Base-by-base conservation (phyloP, 345 rosid genomes). In the Reutealis trisperma region DNA sequence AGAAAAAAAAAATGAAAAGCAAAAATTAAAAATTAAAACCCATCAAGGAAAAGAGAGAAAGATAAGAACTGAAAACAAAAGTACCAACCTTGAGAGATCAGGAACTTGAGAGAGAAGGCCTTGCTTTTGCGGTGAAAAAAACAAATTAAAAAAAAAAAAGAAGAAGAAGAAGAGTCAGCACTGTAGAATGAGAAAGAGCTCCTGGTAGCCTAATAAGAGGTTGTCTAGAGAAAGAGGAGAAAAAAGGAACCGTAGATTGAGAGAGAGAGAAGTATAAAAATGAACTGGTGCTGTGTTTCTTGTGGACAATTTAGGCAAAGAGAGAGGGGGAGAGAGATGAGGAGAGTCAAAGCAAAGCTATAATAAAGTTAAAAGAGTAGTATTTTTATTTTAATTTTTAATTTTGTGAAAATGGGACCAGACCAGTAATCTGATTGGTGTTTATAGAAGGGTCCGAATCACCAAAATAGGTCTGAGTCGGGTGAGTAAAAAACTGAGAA, bases 301-400 rank as follows among this genome's bases (percentile, higher is more conserved):
- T 77, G 73, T 76, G 82, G 74, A 79, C 75, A 75, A 51, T 49
- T 49, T 32, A 72, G 87, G 80, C 77, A 51, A 25, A 75, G 74
- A 65, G 74, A 60, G 74, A 34, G 64, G 63, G 76, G 64, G 74
- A 47, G 72, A 67, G 79, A 30, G 62, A 74, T n/a, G 37, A 22
- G n/a, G 61, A 76, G 69, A 83, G 88, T 86, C 88, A 79, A 84
- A 79, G 86, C 71, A 62, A 78, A 73, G 65, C 72, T 55, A 66
- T 22, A 79, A 66, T 22, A 79, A 81, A 76, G 77, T 65, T 75
- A 37, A 34, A 34, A 37, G 41, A 37, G 41, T 37, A 37, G 41
- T 37, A 4, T 37, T 37, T 37, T 37, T 37, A 37, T 4, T 37
- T 37, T 37, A 37, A 3, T 37, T 37, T 37, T 37, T 37, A 4